phyloP scores from a whole-genome alignment of 1,284 basidiomycete genomes.

The Ceratobasidium sp. region DNA sequence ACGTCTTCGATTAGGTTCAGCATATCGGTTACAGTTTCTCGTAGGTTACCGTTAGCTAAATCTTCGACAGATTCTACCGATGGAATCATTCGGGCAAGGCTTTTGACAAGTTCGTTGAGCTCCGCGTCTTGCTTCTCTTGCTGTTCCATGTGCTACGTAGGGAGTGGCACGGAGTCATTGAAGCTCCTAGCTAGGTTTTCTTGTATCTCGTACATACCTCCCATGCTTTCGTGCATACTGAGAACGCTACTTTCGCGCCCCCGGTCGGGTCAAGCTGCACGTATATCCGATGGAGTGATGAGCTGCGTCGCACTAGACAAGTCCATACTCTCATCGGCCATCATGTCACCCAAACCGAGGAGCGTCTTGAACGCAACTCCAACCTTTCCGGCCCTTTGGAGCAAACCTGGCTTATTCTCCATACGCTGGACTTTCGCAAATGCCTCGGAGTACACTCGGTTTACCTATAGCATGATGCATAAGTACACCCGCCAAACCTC shows the following conservation, averaged over 20 bases:
- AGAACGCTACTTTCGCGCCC: constrained; percentile 2
- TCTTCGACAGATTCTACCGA: not conserved
- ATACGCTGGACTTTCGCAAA: not conserved
- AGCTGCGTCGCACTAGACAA: too few species aligned
- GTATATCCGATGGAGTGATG: not conserved
- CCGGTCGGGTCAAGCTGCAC: constrained; percentile 5
- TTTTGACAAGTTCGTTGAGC: not conserved
- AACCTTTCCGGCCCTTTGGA: not conserved
- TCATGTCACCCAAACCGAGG: not conserved
- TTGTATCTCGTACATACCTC: not conserved
- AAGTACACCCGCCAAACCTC: not conserved
- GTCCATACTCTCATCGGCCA: constrained; percentile 17
- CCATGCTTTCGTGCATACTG: constrained; percentile 18
- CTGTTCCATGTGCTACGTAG: not conserved
- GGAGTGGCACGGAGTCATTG: too few species aligned
- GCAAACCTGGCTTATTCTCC: not conserved
- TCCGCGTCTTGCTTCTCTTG: not conserved
- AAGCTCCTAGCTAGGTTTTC: not conserved
- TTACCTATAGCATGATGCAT: not conserved
- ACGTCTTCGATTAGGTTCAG: constrained; percentile 16
- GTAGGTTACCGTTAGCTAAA: not conserved
- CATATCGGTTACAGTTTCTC: not conserved
- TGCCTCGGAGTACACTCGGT: not conserved
- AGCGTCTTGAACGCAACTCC: constrained; percentile 5
- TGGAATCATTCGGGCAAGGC: not conserved